Base-by-base conservation (phyloP, 495 filamentous ascomycete species). In the Viridothelium virens region DNA sequence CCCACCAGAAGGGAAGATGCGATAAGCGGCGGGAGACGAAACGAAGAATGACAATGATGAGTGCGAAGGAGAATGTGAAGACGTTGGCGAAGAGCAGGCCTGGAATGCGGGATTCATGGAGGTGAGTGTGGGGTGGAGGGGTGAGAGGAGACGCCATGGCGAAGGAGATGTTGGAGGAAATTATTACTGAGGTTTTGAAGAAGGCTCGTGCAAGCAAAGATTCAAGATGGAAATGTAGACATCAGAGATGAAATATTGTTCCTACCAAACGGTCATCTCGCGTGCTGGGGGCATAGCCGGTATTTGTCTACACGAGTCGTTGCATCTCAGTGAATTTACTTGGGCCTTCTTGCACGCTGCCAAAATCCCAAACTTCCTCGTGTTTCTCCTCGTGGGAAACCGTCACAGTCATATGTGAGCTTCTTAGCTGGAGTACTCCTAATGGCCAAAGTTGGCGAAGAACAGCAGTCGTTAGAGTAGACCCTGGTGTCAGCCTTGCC, bases 1-100 rank as follows among this genome's bases (percentile, higher is more conserved):
- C 53, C 53, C 53, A 59, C 11, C 53, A 11, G 18, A 59, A 59
- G 14, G 53, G 31, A 18, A 59, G 53, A 14, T 59, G 53, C 33
- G 53, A 59, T 18, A 59, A 7, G 5, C 53, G 53, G 14, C 53
- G 53, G 14, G 53, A 59, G 31, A 59, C 53, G 18, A 59, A 59
- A 0, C 53, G 53, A 3, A 59, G 31, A 1, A 36, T 10, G 6
- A 59, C 53, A 36, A 36, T 36, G 18, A 59, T 34, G 53, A 59
- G 53, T 1, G 53, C 53, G 53, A 59, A 18, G 31, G 53, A 59
- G 53, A 59, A 59, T 1, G 53, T 59, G 31, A 59, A 59, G 53
- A 59, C 53, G 14, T 59, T 59, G 53, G 53, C 53, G 14, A 59
- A 59, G 31, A 59, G 18, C 7, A 59, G 53, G 10, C 11, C 5